Percentiles rank a stretch among this genome's conserved stretches.
Evolutionary conservation across 495 filamentous ascomycete species (phyloP).

Genomic region (Penicillium canariense): DNA sequence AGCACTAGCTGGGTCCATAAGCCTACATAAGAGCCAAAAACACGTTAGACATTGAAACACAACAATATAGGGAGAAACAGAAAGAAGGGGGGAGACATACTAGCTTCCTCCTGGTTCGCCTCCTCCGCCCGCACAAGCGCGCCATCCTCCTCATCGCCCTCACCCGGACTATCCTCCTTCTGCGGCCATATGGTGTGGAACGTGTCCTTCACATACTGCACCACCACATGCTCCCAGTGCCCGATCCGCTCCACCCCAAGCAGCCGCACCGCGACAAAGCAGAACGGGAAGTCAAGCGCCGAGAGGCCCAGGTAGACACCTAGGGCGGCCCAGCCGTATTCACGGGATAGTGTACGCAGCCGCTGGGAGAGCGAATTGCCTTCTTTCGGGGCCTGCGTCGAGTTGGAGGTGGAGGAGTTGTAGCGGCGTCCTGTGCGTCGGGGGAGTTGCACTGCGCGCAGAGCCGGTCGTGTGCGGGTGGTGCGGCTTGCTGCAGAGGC

Average conservation of each 20-base stretch:
- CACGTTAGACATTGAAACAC: background rate
- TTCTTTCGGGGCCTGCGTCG: conserved; percentile 26
- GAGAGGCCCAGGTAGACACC: conserved; percentile 84
- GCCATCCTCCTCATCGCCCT: conserved; percentile 9
- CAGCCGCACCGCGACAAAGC: conserved; percentile 78
- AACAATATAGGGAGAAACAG: background rate
- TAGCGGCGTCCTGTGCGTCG: conserved; percentile 22
- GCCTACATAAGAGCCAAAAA: conserved; percentile 37
- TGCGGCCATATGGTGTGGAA: conserved; percentile 30
- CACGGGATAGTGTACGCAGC: conserved; percentile 77
- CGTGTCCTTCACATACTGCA: conserved; percentile 36
- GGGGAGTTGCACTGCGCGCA: conserved; percentile 6
- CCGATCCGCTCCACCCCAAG: conserved; percentile 86
- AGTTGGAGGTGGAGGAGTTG: conserved; percentile 21
- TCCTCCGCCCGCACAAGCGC: conserved; percentile 32
- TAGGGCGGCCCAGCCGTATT: conserved; percentile 94
- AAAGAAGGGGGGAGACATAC: conserved; percentile 32
- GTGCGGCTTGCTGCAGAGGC: too few relatives aligned
- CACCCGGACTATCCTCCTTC: background rate
- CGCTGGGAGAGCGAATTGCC: conserved; percentile 61
- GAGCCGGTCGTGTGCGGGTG: background rate
- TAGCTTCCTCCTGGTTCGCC: conserved; percentile 45
- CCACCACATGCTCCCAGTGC: conserved; percentile 49
- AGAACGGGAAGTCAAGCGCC: conserved; percentile 91
- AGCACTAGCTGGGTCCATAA: conserved; percentile 88